A percentile compares a stretch with the other conserved stretches of the same genome.
Evolutionary conservation across 495 filamentous ascomycete species (phyloP).

Genomic region (Aspergillus baeticus): DNA sequence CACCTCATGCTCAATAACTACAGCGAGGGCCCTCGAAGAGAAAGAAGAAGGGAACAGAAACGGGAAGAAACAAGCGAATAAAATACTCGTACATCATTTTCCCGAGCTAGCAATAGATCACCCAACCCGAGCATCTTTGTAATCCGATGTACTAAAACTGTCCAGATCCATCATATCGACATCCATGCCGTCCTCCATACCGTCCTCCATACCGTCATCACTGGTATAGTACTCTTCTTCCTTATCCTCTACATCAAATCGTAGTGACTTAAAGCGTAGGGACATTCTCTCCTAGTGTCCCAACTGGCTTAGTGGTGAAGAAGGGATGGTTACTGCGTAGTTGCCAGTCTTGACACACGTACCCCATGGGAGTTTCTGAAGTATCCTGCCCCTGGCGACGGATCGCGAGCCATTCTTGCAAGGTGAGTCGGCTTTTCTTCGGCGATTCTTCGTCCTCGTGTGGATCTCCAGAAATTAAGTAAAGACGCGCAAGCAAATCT

Average conservation of each 20-base stretch:
- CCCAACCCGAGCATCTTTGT: neutral
- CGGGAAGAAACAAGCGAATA: no score
- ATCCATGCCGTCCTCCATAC: neutral
- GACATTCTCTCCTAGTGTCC: neutral
- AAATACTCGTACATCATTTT: no score
- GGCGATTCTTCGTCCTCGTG: neutral
- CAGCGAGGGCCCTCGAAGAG: no score
- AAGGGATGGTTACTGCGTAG: conserved; percentile 45
- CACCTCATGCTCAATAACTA: no score
- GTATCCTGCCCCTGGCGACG: conserved; percentile 52
- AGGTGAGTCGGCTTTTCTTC: conserved; percentile 19
- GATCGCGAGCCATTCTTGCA: conserved; percentile 51
- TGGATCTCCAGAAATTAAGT: neutral
- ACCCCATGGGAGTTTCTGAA: conserved; percentile 55
- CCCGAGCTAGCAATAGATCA: neutral
- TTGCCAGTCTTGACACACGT: conserved; percentile 45
- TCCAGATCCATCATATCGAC: neutral
- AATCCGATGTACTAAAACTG: neutral
- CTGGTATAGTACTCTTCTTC: conserved; percentile 10
- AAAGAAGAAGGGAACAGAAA: no score
- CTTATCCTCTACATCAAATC: neutral
- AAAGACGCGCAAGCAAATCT: conserved; percentile 22
- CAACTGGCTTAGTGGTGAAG: conserved; percentile 23
- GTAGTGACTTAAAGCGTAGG: conserved; percentile 3
- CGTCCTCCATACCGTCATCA: conserved; percentile 5